Evolutionary conservation across 495 filamentous ascomycete genomes (phyloP), one percentile per base, ranked within the genome.

Genomic region (Penicillium manginii): DNA sequence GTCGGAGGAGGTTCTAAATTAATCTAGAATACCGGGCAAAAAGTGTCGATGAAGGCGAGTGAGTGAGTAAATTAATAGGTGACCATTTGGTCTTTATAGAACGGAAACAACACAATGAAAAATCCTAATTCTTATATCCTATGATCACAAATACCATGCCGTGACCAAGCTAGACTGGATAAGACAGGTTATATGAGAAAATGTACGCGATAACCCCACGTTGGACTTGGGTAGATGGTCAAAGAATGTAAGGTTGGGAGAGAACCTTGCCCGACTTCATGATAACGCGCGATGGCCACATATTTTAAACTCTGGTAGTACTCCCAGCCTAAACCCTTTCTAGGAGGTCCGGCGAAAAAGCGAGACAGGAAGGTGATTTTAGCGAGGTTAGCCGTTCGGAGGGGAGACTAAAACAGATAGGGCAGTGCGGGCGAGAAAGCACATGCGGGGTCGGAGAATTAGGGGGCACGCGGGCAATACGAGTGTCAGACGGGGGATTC

Each of bases 141-240:
- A 8, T 29, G 3, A 29, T 8, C 6, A 29, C 26, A 29, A 29
- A 8, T 8, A 8, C 9, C 26, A 29, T 29, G 9, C 26, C 6
- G 35, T 37, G 15, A 37, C 2, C 35, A 37, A 37, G 12, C 56
- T 58, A 58, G 40, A 18, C 37, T 39, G 26, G 29, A 58, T 46
- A 12, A 52, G 56, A 52, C 50, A 58, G 56, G 49, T 53, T 31
- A 40, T 31, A 5, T 42, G 56, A 58, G 56, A 58, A 58, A 58
- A 17, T 21, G 15, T 11, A 47, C 10, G 4, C 45, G 15, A n/a
- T 2, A 26, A 22, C 11, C 45, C 15, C 3, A 15, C 4, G 10
- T 5, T 47, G 45, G 45, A 22, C 14, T 4, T 1, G 5, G 21
- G 17, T 45, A 19, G 3, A 17, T 22, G 7, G 21, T 6, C 17